Evolutionary conservation across 129 eudicot species (phyloP).

Genomic region (Scalesia atractyloides): DNA sequence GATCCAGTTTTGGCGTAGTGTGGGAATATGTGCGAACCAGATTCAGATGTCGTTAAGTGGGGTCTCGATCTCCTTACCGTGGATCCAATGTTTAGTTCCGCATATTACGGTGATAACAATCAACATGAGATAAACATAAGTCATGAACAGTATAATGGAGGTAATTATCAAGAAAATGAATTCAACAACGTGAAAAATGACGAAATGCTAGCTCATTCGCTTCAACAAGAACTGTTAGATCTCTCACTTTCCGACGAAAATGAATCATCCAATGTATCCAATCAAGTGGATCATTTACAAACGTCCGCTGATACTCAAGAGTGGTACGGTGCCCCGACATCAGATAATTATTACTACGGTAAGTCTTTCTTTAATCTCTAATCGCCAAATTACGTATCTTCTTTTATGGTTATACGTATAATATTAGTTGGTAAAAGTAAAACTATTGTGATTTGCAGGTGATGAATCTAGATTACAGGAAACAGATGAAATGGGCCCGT

Average conservation of each 20-base stretch:
- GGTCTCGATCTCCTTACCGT: conserved; percentile 62
- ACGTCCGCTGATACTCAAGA: conserved; percentile 41
- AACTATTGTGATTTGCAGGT: conserved; percentile 39
- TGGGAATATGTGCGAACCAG: conserved; percentile 54
- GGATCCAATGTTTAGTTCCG: conserved; percentile 57
- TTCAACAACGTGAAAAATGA: conserved; percentile 51
- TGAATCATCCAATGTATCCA: conserved; percentile 40
- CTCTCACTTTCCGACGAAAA: conserved; percentile 57
- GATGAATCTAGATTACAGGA: conserved; percentile 49
- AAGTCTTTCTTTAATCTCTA: conserved; percentile 10
- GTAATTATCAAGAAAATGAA: conserved; percentile 38
- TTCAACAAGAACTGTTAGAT: conserved; percentile 75
- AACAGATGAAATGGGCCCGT: conserved; percentile 54
- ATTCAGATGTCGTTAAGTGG: conserved; percentile 70
- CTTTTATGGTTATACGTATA: background rate
- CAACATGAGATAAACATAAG: conserved; percentile 62
- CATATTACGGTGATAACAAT: conserved; percentile 62
- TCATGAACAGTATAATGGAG: conserved; percentile 51
- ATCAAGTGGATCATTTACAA: conserved; percentile 35
- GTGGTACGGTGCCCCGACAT: conserved; percentile 41
- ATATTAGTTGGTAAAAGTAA: conserved; percentile 6
- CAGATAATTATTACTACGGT: conserved; percentile 60
- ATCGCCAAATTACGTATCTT: background rate
- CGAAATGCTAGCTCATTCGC: conserved; percentile 64
- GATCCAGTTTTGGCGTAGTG: background rate